Conservation (phyloP, 257 asterid species). For the Primulina tabacum region DNA sequence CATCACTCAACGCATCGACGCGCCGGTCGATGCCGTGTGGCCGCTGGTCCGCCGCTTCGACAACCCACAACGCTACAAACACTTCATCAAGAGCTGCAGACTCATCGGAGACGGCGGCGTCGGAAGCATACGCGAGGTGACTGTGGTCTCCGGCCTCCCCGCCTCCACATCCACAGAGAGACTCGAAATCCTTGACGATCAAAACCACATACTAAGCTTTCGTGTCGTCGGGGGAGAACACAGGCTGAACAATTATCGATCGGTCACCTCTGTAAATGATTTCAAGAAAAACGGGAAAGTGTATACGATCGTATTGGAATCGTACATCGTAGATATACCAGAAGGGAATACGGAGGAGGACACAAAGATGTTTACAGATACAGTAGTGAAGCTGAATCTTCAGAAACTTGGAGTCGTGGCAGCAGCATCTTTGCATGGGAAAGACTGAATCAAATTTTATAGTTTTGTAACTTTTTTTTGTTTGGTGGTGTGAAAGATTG, state of each 20-base stretch:
- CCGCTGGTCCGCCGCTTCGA: conserved; percentile 76
- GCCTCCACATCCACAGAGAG: conserved; percentile 91
- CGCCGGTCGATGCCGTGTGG: conserved; percentile 74
- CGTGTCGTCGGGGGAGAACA: conserved; percentile 93
- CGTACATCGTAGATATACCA: conserved; percentile 84
- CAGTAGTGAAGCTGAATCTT: conserved; percentile 76
- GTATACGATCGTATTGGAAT: conserved; percentile 65
- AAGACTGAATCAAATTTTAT: conserved; percentile 16
- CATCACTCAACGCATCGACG: conserved; percentile 61
- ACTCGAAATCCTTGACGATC: conserved; percentile 79
- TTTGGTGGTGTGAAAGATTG: too few species aligned
- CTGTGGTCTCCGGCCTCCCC: conserved; percentile 86
- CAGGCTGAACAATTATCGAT: conserved; percentile 65
- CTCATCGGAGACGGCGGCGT: conserved; percentile 78
- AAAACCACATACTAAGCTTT: conserved; percentile 59
- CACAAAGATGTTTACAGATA: conserved; percentile 79
- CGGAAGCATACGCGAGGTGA: conserved; percentile 79
- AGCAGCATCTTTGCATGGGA: conserved; percentile 49
- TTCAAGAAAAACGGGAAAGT: conserved; percentile 32
- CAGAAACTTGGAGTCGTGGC: conserved; percentile 82
- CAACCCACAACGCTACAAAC: conserved; percentile 83
- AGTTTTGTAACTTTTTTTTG: too few species aligned
- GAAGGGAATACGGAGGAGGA: conserved; percentile 90
- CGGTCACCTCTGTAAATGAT: conserved; percentile 73
- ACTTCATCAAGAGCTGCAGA: conserved; percentile 80